These are phyloP conservation scores for Phascolomyces articulosus DNA, from an alignment of 371 early-diverging fungal genomes.

Conservation along the genomic window DNA sequence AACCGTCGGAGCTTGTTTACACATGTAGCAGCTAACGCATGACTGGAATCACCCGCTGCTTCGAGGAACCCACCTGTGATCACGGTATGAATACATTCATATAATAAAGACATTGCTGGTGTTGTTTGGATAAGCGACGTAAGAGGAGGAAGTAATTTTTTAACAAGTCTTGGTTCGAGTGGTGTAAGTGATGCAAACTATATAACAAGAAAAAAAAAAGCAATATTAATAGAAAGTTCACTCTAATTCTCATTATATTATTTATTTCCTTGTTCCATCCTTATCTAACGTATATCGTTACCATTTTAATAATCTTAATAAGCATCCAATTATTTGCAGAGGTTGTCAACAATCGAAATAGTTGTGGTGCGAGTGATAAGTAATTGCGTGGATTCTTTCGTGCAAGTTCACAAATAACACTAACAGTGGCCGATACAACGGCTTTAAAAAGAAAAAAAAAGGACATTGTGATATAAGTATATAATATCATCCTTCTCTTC, in stretches of 20 bases:
- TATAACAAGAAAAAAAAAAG: too few species aligned
- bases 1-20: constrained; percentile 86
- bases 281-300: constrained; percentile 29
- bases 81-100: constrained; percentile 94
- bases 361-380: constrained; percentile 90
- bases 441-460: constrained; percentile 37
- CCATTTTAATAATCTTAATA: constrained; percentile 96
- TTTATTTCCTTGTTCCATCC: background rate
- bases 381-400: constrained; percentile 90
- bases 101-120: constrained; percentile 90
- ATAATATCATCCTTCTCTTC: too few species aligned
- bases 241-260: too few species aligned
- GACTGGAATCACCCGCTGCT: constrained; percentile 62
- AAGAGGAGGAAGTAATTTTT: constrained; percentile 86
- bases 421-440: constrained; percentile 91
- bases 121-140: constrained; percentile 87
- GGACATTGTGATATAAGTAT: too few species aligned
- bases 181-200: constrained; percentile 93
- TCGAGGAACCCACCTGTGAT: constrained; percentile 89
- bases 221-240: too few species aligned
- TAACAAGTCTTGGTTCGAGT: constrained; percentile 90
- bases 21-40: constrained; percentile 83
- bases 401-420: constrained; percentile 95
- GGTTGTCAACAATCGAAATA: constrained; percentile 87
- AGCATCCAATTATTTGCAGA: constrained; percentile 97